Percentiles rank a stretch among this genome's conserved stretches.
phyloP scores from a whole-genome alignment of 495 filamentous ascomycete genomes.

The Immersiella caudata region DNA sequence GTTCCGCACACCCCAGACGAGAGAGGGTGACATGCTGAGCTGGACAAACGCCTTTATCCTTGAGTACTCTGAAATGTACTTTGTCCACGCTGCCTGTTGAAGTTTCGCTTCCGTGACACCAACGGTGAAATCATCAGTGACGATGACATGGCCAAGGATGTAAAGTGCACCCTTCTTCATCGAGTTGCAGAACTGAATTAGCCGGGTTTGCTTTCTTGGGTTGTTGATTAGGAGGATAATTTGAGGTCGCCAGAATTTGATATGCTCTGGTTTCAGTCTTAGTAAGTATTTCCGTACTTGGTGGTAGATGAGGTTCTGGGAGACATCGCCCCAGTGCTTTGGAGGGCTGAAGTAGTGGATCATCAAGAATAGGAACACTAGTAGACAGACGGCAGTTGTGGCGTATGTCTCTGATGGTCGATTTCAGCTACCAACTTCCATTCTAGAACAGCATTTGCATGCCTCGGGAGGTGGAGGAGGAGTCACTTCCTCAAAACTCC shows the following conservation, averaged over 20 bases:
- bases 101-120: slow-evolving; percentile 79
- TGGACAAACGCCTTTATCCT: slow-evolving; percentile 90
- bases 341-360: slow-evolving; percentile 85
- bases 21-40: slow-evolving; percentile 74
- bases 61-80: slow-evolving; percentile 78
- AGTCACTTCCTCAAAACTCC: too few species aligned
- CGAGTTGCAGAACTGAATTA: slow-evolving; percentile 90
- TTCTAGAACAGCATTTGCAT: too few species aligned
- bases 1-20: slow-evolving; percentile 87
- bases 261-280: slow-evolving; percentile 80
- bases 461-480: too few species aligned
- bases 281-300: slow-evolving; percentile 89
- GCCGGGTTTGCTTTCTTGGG: slow-evolving; percentile 71
- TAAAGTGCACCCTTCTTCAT: slow-evolving; percentile 87
- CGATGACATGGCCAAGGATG: slow-evolving; percentile 84
- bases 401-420: slow-evolving; percentile 83
- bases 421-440: too few species aligned
- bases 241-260: slow-evolving; percentile 89
- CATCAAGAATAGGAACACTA: slow-evolving; percentile 76
- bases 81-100: slow-evolving; percentile 81
- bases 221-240: slow-evolving; percentile 85
- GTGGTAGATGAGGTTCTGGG: slow-evolving; percentile 87
- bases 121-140: slow-evolving; percentile 76
- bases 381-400: slow-evolving; percentile 69
- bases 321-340: slow-evolving; percentile 89